Evolutionary conservation across 108 stramenopile species (phyloP).

Genomic region (Licmophora abbreviata): DNA sequence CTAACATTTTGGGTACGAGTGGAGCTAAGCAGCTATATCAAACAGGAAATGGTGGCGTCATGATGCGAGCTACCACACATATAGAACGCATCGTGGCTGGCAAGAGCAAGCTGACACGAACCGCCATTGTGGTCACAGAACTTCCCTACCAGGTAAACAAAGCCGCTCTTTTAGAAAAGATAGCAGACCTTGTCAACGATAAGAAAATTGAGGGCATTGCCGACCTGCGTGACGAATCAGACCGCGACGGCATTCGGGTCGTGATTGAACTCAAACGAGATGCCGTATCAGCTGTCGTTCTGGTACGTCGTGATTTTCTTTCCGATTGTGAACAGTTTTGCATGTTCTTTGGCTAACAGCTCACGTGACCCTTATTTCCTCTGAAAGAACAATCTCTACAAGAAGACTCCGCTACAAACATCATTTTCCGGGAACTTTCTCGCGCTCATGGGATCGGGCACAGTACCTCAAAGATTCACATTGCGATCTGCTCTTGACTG

Average conservation of each 20-base stretch:
- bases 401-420: constrained; percentile 89
- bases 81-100: constrained; percentile 64
- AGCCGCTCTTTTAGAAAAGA: constrained; percentile 88
- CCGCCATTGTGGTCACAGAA: constrained; percentile 91
- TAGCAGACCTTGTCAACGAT: constrained; percentile 91
- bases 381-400: constrained; percentile 83
- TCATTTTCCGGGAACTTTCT: constrained; percentile 92
- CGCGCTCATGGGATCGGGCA: constrained; percentile 65
- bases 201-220: constrained; percentile 89
- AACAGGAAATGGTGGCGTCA: constrained; percentile 90
- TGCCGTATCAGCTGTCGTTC: constrained; percentile 78
- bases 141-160: constrained; percentile 96
- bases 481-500: constrained; percentile 77
- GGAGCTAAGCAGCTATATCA: constrained; percentile 69
- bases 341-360: too few relatives aligned
- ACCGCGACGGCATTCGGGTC: constrained; percentile 93
- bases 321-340: too few relatives aligned
- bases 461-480: constrained; percentile 86
- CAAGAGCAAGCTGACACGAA: constrained; percentile 44
- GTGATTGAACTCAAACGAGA: constrained; percentile 97
- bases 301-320: constrained; percentile 6
- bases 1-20: constrained; percentile 69
- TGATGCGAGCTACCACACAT: constrained; percentile 80
- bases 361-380: constrained; percentile 5
- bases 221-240: constrained; percentile 88